phyloP scores from a whole-genome alignment of 495 filamentous ascomycete species.

The Trichoderma erinaceum region DNA sequence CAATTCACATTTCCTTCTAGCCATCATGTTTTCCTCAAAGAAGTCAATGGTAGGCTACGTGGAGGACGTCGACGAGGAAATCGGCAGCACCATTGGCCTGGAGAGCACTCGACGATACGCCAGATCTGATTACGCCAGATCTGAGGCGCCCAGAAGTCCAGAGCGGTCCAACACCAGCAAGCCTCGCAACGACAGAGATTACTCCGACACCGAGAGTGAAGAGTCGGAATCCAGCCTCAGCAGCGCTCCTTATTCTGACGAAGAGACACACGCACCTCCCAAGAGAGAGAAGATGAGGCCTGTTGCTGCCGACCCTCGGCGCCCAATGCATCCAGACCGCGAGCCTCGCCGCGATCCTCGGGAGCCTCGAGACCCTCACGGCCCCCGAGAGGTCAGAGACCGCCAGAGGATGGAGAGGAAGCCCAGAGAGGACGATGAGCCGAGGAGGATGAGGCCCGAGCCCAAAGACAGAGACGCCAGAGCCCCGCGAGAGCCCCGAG shows the following conservation, averaged over 20 bases:
- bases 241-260: slow-evolving; percentile 35
- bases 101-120: slow-evolving; percentile 31
- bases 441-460: neutral
- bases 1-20: neutral
- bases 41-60: slow-evolving; percentile 32
- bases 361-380: neutral
- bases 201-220: slow-evolving; percentile 19
- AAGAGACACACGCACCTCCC: slow-evolving; percentile 19
- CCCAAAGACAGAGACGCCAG: neutral
- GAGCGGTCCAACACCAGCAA: slow-evolving; percentile 43
- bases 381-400: neutral
- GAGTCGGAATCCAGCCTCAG: slow-evolving; percentile 30
- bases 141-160: slow-evolving; percentile 27
- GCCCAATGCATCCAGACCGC: neutral
- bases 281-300: neutral
- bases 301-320: neutral
- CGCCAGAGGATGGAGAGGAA: slow-evolving; percentile 9
- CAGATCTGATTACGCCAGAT: slow-evolving; percentile 23
- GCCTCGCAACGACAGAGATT: slow-evolving; percentile 25
- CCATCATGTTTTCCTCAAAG: neutral
- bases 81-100: slow-evolving; percentile 30
- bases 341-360: neutral
- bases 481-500: neutral
- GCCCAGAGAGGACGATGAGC: neutral
- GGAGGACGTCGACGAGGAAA: slow-evolving; percentile 45